phyloP scores from a whole-genome alignment of 2,329 filamentous ascomycete genomes.

The Calonectria pseudoreteaudii region DNA sequence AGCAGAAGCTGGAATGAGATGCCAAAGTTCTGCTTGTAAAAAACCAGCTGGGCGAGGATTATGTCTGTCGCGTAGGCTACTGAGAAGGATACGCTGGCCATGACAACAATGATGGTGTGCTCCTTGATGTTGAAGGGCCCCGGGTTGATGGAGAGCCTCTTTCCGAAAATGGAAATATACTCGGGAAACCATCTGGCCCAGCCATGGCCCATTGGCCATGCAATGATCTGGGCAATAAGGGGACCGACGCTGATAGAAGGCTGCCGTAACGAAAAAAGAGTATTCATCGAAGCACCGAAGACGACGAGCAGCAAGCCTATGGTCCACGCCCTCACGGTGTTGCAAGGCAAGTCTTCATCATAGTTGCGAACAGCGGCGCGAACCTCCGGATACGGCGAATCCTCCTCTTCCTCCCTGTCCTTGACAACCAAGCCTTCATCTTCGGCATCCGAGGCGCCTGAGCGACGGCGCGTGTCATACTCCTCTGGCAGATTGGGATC shows the following conservation, averaged over 20 bases:
- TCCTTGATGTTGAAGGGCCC: slow-evolving; percentile 79
- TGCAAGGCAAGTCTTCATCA: slow-evolving; percentile 74
- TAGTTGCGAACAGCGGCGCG: slow-evolving; percentile 73
- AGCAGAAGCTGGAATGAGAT: slow-evolving; percentile 74
- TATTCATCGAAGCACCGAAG: slow-evolving; percentile 71
- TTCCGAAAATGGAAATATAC: slow-evolving; percentile 63
- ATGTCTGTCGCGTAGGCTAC: slow-evolving; percentile 81
- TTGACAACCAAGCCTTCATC: slow-evolving; percentile 37
- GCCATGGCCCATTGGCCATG: slow-evolving; percentile 71
- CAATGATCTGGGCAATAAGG: slow-evolving; percentile 72
- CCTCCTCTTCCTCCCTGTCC: slow-evolving; percentile 49
- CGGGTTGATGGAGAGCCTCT: slow-evolving; percentile 70
- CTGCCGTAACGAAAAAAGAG: slow-evolving; percentile 71
- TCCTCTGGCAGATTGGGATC: slow-evolving; percentile 63
- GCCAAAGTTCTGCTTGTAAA: slow-evolving; percentile 78
- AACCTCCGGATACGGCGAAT: slow-evolving; percentile 75
- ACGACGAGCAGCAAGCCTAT: slow-evolving; percentile 70
- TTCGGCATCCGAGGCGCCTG: slow-evolving; percentile 44
- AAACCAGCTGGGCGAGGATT: slow-evolving; percentile 76
- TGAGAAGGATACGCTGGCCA: slow-evolving; percentile 78
- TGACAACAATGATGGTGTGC: slow-evolving; percentile 75
- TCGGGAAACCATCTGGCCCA: slow-evolving; percentile 70
- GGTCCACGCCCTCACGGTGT: slow-evolving; percentile 73
- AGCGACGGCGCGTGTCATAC: slow-evolving; percentile 50
- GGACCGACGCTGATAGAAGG: slow-evolving; percentile 71